Percentiles rank a stretch among this genome's conserved stretches.
These are phyloP conservation scores for Pestalotiopsis sp. DNA, from an alignment of 2,329 filamentous ascomycete species.

Conservation along the genomic window DNA sequence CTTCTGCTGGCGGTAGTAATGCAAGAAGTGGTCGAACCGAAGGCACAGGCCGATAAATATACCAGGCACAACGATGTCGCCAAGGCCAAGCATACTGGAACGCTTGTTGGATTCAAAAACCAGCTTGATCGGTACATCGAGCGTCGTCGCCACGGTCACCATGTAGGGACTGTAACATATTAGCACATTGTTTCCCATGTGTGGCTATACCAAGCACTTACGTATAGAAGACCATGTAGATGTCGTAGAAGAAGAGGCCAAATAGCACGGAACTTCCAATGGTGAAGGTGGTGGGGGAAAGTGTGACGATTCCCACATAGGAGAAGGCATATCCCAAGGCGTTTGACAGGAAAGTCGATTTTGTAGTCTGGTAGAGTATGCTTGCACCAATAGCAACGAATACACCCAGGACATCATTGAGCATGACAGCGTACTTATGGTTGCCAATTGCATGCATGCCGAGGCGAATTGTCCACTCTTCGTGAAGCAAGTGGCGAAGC, in stretches of 20 bases:
- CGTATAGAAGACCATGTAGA: constrained; percentile 89
- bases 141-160: constrained; percentile 82
- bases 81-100: constrained; percentile 82
- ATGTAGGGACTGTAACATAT: constrained; percentile 66
- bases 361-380: constrained; percentile 69
- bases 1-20: constrained; percentile 72
- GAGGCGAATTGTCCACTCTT: constrained; percentile 54
- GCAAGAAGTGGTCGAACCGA: constrained; percentile 86
- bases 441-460: constrained; percentile 54
- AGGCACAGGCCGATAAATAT: constrained; percentile 87
- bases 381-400: constrained; percentile 56
- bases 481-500: constrained; percentile 51
- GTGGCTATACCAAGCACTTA: constrained; percentile 41
- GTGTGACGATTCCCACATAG: constrained; percentile 78
- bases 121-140: constrained; percentile 93
- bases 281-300: constrained; percentile 86
- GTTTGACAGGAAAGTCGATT: constrained; percentile 69
- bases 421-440: constrained; percentile 52
- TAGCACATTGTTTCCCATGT: constrained; percentile 20
- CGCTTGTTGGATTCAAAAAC: constrained; percentile 72
- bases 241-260: constrained; percentile 91
- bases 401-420: constrained; percentile 60
- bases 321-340: constrained; percentile 85
- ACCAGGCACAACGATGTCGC: constrained; percentile 92
- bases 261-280: constrained; percentile 78